Evolutionary conservation across 2,329 filamentous ascomycete genomes (phyloP).

Genomic region (Monosporascus sp.): DNA sequence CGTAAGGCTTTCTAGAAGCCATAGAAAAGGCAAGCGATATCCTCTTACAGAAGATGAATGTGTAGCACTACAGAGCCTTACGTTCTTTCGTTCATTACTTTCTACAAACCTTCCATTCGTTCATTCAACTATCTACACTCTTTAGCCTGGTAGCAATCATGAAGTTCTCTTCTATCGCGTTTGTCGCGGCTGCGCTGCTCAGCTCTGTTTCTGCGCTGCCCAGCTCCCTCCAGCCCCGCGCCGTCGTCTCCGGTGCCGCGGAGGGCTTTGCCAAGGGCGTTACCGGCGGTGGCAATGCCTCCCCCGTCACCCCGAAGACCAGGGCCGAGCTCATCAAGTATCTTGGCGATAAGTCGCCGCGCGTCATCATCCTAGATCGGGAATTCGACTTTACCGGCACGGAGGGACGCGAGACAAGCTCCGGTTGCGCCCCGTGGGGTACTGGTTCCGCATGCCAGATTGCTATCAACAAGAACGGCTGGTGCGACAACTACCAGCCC

Average conservation of each 20-base stretch:
- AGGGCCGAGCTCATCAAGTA: slow-evolving; percentile 53
- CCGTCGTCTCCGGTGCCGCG: slow-evolving; percentile 29
- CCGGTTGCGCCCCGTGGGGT: slow-evolving; percentile 55
- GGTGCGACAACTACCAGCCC: slow-evolving; percentile 55
- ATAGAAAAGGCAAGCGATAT: no score
- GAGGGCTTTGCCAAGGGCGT: slow-evolving; percentile 42
- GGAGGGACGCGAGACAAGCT: slow-evolving; percentile 45
- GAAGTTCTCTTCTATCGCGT: background rate
- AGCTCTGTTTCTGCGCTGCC: background rate
- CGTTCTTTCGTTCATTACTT: background rate
- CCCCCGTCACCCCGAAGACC: slow-evolving; percentile 46
- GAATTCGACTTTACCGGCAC: slow-evolving; percentile 49
- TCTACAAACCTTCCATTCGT: background rate
- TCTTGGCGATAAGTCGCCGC: slow-evolving; percentile 45
- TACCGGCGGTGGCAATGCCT: slow-evolving; percentile 53
- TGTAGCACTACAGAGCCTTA: background rate
- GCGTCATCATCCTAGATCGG: slow-evolving; percentile 53
- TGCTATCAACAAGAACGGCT: slow-evolving; percentile 54
- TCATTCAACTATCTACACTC: background rate
- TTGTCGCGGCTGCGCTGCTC: background rate
- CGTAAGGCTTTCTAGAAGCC: no score
- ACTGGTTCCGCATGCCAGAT: slow-evolving; percentile 48
- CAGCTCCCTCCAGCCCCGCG: slow-evolving; percentile 5
- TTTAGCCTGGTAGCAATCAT: background rate
- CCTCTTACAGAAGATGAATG: no score